Conservation (phyloP, 495 filamentous ascomycete species). For the Penicillium robsamsonii region DNA sequence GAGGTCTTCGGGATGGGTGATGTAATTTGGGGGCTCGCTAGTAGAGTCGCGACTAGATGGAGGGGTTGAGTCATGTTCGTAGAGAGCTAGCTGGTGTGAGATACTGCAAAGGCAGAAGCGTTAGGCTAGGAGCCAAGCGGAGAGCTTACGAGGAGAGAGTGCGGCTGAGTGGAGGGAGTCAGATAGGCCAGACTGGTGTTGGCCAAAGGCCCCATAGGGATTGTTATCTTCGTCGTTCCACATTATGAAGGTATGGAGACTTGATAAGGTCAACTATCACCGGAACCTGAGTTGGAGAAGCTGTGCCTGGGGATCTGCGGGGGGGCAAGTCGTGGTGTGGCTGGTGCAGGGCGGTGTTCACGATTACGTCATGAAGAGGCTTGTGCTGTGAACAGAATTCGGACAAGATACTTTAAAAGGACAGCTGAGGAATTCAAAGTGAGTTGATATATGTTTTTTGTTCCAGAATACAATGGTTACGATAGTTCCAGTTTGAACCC, state of each 20-base stretch:
- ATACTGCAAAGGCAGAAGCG: slow-evolving; percentile 6
- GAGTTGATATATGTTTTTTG: background rate
- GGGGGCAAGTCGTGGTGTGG: slow-evolving; percentile 20
- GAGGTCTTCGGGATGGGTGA: slow-evolving; percentile 54
- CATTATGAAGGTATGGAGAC: slow-evolving; percentile 30
- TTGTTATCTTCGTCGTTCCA: slow-evolving; percentile 95
- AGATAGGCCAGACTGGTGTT: slow-evolving; percentile 73
- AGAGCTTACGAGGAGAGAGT: slow-evolving; percentile 47
- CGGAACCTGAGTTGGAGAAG: slow-evolving; percentile 18
- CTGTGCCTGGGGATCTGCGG: slow-evolving; percentile 30
- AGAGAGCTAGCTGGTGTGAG: slow-evolving; percentile 37
- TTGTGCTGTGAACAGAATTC: background rate
- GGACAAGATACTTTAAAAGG: background rate
- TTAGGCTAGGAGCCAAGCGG: slow-evolving; percentile 3
- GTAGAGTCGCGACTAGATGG: slow-evolving; percentile 44
- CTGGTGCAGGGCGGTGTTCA: slow-evolving; percentile 11
- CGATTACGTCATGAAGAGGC: slow-evolving; percentile 14
- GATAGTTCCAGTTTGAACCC: background rate
- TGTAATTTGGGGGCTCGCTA: slow-evolving; percentile 57
- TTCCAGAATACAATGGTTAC: background rate
- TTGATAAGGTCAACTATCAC: slow-evolving; percentile 16
- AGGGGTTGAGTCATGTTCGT: slow-evolving; percentile 48
- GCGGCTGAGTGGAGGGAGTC: slow-evolving; percentile 66
- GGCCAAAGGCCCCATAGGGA: slow-evolving; percentile 87
- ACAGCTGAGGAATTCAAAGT: background rate